Evolutionary conservation across 352 stramenopile species (phyloP), one percentile per base, ranked within the genome.

Genomic region (Globisporangium sylvaticum): DNA sequence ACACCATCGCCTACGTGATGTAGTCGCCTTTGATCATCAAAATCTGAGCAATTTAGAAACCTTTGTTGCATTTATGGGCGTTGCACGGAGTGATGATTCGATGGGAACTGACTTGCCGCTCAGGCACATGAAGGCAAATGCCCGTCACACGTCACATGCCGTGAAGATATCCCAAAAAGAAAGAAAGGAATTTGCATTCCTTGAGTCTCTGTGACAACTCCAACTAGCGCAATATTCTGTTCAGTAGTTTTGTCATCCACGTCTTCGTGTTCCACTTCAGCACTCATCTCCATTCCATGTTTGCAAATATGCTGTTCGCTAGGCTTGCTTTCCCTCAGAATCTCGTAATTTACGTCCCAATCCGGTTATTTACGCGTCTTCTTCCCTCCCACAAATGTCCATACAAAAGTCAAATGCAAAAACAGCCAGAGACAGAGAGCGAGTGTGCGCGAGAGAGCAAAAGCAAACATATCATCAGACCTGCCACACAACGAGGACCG

Each of bases 1-100:
- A 95, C 65, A 84, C 84, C n/a, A 80, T 93, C 67, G 84, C 72
- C 20, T 95, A 95, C 78, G 74, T 90, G n/a, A 31, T 68, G n/a
- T 68, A 68, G 39, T n/a, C 39, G 18, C 18, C 18, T 10, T n/a
- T 48, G 39, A n/a, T 22, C 15, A 48, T 8, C 2, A 48, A 48
- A 48, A 6, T 48, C 15, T 20, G 39, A 48, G 39, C 39, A 48
- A 22, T 48, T 48, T 48, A n/a, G 18, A 48, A 48, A n/a, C 15
- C 18, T 48, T 8, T 22, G 14, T 20, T 48, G 39, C 39, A 48
- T n/a, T n/a, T 48, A 48, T 22, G 15, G 5, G 18, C 39, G 6
- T 48, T 48, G 39, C 39, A 4, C 37, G 14, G 5, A 20, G 37
- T 44, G 37, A 20, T 44, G 37, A 44, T 20, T 44, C 37, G 37